Conservation (phyloP, 305 asterid species). For the Salvia sclarea region DNA sequence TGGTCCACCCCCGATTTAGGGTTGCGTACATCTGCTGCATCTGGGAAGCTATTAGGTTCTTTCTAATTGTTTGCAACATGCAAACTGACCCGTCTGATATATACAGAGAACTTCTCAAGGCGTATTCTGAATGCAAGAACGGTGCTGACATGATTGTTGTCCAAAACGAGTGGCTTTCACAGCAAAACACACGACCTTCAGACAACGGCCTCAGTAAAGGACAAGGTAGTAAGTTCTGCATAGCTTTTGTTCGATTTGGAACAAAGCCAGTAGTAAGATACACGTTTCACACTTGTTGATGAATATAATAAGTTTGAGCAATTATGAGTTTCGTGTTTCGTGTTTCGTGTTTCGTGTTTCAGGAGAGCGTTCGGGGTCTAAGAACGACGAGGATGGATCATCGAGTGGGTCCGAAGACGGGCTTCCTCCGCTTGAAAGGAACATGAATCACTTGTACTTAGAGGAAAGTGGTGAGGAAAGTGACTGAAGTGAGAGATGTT, state of each 20-base stretch:
- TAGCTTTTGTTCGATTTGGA: too few relatives aligned
- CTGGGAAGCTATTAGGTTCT: not conserved
- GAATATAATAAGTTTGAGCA: not conserved
- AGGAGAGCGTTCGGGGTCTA: constrained; percentile 46
- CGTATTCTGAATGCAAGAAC: constrained; percentile 69
- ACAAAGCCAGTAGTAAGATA: not conserved
- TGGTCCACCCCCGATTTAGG: not conserved
- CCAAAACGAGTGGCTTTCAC: constrained; percentile 84
- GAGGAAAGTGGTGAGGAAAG: constrained; percentile 64
- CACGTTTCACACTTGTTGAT: not conserved
- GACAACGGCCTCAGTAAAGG: constrained; percentile 26
- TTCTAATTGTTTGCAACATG: constrained; percentile 6
- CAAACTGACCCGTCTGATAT: constrained; percentile 18
- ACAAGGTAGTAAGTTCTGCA: constrained; percentile 45
- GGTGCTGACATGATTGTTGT: constrained; percentile 67
- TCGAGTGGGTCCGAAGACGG: constrained; percentile 71
- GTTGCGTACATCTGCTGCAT: not conserved
- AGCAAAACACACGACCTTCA: constrained; percentile 49
- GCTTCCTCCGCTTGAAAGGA: constrained; percentile 88
- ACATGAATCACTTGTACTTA: constrained; percentile 70
- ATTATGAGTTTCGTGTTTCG: constrained; percentile 8
- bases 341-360: constrained; percentile 24
- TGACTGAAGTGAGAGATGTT: constrained; percentile 36
- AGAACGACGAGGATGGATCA: constrained; percentile 43
- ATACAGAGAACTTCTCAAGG: constrained; percentile 78